These are phyloP conservation scores for Penicillium ucsense DNA, from an alignment of 495 filamentous ascomycete genomes.

Conservation along the genomic window DNA sequence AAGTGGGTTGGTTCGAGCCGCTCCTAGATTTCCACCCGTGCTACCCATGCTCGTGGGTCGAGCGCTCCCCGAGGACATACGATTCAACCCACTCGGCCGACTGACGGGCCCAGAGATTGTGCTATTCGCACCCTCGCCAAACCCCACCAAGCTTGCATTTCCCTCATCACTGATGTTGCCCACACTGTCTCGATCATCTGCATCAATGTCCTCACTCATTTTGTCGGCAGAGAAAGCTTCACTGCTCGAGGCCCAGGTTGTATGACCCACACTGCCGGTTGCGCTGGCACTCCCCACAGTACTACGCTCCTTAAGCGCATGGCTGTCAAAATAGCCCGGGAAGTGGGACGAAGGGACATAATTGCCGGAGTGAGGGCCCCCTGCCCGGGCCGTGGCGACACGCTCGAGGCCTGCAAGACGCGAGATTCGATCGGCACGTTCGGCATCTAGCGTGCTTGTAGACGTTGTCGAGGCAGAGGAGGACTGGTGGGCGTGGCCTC, in stretches of 20 bases:
- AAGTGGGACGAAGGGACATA: conserved; percentile 16
- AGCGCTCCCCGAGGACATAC: conserved; percentile 22
- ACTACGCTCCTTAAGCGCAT: conserved; percentile 58
- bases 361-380: conserved; percentile 22
- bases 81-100: conserved; percentile 18
- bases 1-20: conserved; percentile 16
- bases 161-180: conserved; percentile 75
- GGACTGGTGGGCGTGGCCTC: conserved; percentile 41
- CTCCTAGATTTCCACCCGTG: conserved; percentile 23
- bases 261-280: conserved; percentile 61
- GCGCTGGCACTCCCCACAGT: conserved; percentile 81
- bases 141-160: conserved; percentile 66
- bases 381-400: conserved; percentile 56
- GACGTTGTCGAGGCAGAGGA: conserved; percentile 44
- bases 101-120: conserved; percentile 66
- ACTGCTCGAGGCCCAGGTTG: conserved; percentile 63
- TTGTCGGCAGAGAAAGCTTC: conserved; percentile 54
- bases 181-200: conserved; percentile 49
- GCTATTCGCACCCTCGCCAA: conserved; percentile 79
- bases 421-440: conserved; percentile 88
- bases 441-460: conserved; percentile 67
- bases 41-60: conserved; percentile 30
- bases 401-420: conserved; percentile 79
- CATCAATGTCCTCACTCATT: conserved; percentile 55
- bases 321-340: conserved; percentile 61